Evolutionary conservation across 1,139 yeast genomes (phyloP).

Genomic region (Nakaseomyces delphensis): DNA sequence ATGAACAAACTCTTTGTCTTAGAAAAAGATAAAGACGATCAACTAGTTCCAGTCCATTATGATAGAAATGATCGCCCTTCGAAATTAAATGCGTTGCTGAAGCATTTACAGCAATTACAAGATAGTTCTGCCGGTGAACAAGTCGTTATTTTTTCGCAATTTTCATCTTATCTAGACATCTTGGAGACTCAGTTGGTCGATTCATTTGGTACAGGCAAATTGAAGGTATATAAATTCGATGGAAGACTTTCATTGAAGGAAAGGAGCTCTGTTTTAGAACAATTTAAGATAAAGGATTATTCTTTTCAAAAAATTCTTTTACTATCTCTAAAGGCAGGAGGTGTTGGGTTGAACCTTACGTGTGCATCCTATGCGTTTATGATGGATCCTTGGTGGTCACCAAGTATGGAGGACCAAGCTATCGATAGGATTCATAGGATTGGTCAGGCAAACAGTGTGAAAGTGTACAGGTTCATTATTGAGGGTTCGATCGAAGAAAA

Average conservation of each 20-base stretch:
- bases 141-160: conserved; percentile 85
- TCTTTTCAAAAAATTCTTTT: conserved; percentile 48
- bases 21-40: conserved; percentile 8
- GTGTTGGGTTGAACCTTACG: conserved; percentile 86
- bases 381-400: conserved; percentile 99
- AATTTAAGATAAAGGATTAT: conserved; percentile 39
- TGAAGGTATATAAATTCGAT: conserved; percentile 53
- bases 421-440: conserved; percentile 89
- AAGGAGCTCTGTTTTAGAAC: conserved; percentile 51
- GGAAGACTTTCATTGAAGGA: conserved; percentile 67
- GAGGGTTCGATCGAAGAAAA: conserved; percentile 82
- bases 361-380: conserved; percentile 78
- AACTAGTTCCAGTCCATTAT: conserved; percentile 16
- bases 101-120: conserved; percentile 47
- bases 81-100: conserved; percentile 62
- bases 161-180: conserved; percentile 72
- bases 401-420: conserved; percentile 89
- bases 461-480: conserved; percentile 71
- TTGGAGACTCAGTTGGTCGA: conserved; percentile 50
- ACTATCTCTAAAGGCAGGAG: conserved; percentile 85
- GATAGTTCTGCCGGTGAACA: conserved; percentile 56
- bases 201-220: conserved; percentile 13
- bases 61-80: conserved; percentile 43
- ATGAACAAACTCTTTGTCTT: conserved; percentile 21
- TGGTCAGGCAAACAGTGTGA: conserved; percentile 71